phyloP scores from a whole-genome alignment of 2,329 filamentous ascomycete species.

The Xylaria arbuscula region DNA sequence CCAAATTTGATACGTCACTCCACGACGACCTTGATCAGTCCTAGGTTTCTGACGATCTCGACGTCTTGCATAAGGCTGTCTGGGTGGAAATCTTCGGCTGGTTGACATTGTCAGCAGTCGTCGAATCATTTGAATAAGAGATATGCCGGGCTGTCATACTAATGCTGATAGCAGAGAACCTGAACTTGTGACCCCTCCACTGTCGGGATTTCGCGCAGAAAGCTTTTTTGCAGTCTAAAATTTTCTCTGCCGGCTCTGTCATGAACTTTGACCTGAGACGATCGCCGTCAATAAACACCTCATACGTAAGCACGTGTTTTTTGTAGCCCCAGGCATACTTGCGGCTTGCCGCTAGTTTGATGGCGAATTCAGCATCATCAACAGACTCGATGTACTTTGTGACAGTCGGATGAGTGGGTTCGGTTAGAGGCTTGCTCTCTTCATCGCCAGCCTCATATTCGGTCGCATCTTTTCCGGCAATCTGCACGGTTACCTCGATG shows the following conservation, averaged over 20 bases:
- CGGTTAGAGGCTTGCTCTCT: constrained; percentile 29
- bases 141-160: constrained; percentile 35
- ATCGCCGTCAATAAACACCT: constrained; percentile 43
- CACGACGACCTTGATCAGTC: constrained; percentile 44
- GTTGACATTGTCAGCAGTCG: neutral
- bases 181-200: constrained; percentile 38
- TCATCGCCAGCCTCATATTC: constrained; percentile 45
- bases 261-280: neutral
- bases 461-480: constrained; percentile 39
- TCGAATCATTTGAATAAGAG: neutral
- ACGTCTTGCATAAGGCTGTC: constrained; percentile 42
- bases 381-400: constrained; percentile 50
- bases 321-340: constrained; percentile 44
- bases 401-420: constrained; percentile 27
- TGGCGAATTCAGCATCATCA: constrained; percentile 44
- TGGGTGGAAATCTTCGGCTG: constrained; percentile 41
- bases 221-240: neutral
- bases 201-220: constrained; percentile 15
- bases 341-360: constrained; percentile 32
- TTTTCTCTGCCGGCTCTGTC: neutral
- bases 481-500: constrained; percentile 42
- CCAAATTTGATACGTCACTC: constrained; percentile 23
- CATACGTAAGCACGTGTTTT: constrained; percentile 29
- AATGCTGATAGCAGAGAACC: constrained; percentile 46
- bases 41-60: constrained; percentile 41